Percentiles rank a stretch among this genome's conserved stretches.
Evolutionary conservation across 1,139 yeast species (phyloP).

Genomic region (Lodderomyces beijingensis): DNA sequence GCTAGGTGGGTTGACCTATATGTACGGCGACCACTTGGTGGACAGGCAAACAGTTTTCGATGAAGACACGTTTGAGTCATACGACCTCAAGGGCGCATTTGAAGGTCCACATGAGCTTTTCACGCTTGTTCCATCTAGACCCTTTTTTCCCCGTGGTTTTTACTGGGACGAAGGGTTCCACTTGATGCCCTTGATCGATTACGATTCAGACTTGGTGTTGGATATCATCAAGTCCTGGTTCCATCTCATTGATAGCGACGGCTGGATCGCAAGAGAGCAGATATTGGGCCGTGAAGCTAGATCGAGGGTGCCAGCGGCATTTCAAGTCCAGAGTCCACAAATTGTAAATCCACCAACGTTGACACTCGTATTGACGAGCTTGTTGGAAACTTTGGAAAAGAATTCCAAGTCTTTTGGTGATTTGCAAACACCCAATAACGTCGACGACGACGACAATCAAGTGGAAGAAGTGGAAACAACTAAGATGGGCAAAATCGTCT

Average conservation of each 20-base stretch:
- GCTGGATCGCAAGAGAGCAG: constrained; percentile 97
- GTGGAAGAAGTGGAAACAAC: constrained; percentile 9
- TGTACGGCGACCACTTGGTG: constrained; percentile 82
- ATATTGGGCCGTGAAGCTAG: constrained; percentile 91
- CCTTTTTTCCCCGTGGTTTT: constrained; percentile 94
- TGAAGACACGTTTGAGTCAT: constrained; percentile 58
- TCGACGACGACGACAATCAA: constrained; percentile 19
- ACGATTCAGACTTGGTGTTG: constrained; percentile 78
- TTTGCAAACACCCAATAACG: constrained; percentile 20
- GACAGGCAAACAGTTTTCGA: constrained; percentile 68
- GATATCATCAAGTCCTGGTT: constrained; percentile 90
- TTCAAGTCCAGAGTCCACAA: constrained; percentile 81
- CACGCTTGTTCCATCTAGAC: constrained; percentile 85
- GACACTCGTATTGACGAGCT: constrained; percentile 69
- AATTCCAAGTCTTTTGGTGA: constrained; percentile 19
- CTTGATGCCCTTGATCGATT: constrained; percentile 72
- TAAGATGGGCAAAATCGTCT: constrained; percentile 46
- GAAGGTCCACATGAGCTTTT: constrained; percentile 75
- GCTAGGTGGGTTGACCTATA: constrained; percentile 86
- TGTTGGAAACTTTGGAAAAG: constrained; percentile 42
- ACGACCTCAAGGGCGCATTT: constrained; percentile 44
- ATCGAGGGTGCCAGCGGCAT: constrained; percentile 81
- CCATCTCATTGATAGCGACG: constrained; percentile 75
- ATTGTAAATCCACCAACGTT: constrained; percentile 96
- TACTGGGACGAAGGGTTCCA: constrained; percentile 99